These are phyloP conservation scores for Neodidymelliopsis sp. DNA, from an alignment of 2,329 filamentous ascomycete genomes.

Conservation along the genomic window DNA sequence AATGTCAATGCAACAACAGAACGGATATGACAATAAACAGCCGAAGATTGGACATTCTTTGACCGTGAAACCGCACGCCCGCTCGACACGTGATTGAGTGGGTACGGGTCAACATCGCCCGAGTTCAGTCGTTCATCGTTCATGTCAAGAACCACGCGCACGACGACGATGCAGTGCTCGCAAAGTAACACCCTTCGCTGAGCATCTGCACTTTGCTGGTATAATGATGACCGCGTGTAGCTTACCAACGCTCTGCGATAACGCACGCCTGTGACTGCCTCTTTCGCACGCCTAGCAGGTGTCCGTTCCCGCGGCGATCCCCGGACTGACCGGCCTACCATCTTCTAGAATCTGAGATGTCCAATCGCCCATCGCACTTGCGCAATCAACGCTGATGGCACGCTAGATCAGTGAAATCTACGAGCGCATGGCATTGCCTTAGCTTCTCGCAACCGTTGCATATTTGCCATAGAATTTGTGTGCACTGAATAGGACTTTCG, in stretches of 20 bases:
- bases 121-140: background rate
- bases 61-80: too few species aligned
- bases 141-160: too few species aligned
- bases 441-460: too few species aligned
- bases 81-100: background rate
- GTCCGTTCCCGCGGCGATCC: background rate
- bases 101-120: background rate
- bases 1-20: too few species aligned
- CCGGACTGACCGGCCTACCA: constrained; percentile 2
- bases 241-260: constrained; percentile 11
- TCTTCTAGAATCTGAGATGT: constrained; percentile 7
- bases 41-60: too few species aligned
- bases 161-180: background rate
- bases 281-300: constrained; percentile 2
- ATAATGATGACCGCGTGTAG: background rate
- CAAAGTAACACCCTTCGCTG: background rate
- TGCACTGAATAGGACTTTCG: too few species aligned
- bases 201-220: background rate
- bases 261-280: constrained; percentile 1
- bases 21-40: too few species aligned
- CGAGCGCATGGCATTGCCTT: too few species aligned
- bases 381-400: too few species aligned
- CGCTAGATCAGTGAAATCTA: too few species aligned
- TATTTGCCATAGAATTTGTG: too few species aligned
- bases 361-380: background rate